Evolutionary conservation across 2,329 filamentous ascomycete species (phyloP).

Genomic region (Pseudocercospora pini-densiflorae): DNA sequence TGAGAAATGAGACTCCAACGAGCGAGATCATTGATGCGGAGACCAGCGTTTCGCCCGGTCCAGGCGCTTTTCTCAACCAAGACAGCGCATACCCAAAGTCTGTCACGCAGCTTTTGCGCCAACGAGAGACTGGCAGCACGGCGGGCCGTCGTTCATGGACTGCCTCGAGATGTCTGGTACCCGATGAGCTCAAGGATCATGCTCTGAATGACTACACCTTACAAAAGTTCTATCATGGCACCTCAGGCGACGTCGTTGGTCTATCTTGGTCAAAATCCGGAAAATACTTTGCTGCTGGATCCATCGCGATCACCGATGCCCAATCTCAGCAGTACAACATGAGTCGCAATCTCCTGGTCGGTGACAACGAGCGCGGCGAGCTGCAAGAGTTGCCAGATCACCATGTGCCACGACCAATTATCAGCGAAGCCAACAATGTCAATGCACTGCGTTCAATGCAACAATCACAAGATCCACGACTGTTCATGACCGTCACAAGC

Average conservation of each 20-base stretch:
- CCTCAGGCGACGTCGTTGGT: conserved; percentile 62
- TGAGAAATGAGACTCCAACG: background rate
- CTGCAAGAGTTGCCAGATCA: conserved; percentile 62
- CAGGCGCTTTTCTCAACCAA: conserved; percentile 10
- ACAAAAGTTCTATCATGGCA: conserved; percentile 58
- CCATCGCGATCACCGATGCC: conserved; percentile 59
- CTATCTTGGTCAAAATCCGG: conserved; percentile 62
- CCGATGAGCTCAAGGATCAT: conserved; percentile 38
- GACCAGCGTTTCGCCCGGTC: background rate
- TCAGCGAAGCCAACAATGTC: conserved; percentile 41
- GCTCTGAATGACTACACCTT: conserved; percentile 48
- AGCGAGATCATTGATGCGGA: background rate
- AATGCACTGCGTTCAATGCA: conserved; percentile 53
- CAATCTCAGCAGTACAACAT: conserved; percentile 65
- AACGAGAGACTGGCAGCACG: conserved; percentile 33
- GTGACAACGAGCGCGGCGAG: conserved; percentile 47
- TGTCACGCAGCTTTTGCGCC: conserved; percentile 30
- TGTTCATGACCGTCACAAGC: conserved; percentile 62
- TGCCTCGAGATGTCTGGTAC: conserved; percentile 10
- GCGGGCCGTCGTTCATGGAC: conserved; percentile 27
- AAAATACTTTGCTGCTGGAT: conserved; percentile 60
- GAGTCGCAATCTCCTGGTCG: conserved; percentile 61
- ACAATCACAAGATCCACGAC: conserved; percentile 54
- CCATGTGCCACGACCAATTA: conserved; percentile 47
- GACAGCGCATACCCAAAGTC: conserved; percentile 28